A percentile compares a stretch with the other conserved stretches of the same genome.
These are phyloP conservation scores for Zanthoxylum bungeanum DNA, from an alignment of 345 rosid genomes.

Conservation along the genomic window DNA sequence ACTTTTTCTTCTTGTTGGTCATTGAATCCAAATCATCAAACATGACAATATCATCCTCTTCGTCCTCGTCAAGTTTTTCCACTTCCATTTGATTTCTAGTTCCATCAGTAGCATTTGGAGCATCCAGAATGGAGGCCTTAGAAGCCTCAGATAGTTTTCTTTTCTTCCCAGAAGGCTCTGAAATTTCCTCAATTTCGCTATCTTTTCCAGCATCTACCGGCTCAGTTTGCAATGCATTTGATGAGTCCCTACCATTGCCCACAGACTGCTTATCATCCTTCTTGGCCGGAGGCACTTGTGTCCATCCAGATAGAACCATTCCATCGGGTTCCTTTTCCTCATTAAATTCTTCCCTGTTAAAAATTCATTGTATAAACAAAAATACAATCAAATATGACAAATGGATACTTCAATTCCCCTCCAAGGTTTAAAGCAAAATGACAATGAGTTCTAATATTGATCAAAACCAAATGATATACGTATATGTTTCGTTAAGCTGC, in stretches of 20 bases:
- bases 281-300: slow-evolving; percentile 44
- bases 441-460: not conserved
- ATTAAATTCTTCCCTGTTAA: slow-evolving; percentile 78
- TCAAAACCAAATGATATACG: not conserved
- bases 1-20: slow-evolving; percentile 48
- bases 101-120: slow-evolving; percentile 20
- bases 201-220: slow-evolving; percentile 16
- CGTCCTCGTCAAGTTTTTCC: slow-evolving; percentile 52
- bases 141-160: slow-evolving; percentile 43
- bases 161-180: slow-evolving; percentile 49
- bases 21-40: slow-evolving; percentile 31
- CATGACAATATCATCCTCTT: slow-evolving; percentile 40
- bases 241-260: slow-evolving; percentile 53
- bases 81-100: slow-evolving; percentile 33
- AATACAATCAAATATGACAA: slow-evolving; percentile 6
- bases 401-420: not conserved
- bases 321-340: slow-evolving; percentile 97
- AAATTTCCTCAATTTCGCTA: slow-evolving; percentile 29
- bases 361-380: not conserved
- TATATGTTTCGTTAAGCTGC: not conserved
- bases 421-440: not conserved
- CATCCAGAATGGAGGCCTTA: slow-evolving; percentile 14
- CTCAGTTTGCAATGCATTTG: slow-evolving; percentile 35
- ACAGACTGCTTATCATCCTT: slow-evolving; percentile 31
- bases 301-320: slow-evolving; percentile 94